Evolutionary conservation across 345 rosid genomes (phyloP), one percentile per base, ranked within the genome.

Genomic region (Leavenworthia alabamica): DNA sequence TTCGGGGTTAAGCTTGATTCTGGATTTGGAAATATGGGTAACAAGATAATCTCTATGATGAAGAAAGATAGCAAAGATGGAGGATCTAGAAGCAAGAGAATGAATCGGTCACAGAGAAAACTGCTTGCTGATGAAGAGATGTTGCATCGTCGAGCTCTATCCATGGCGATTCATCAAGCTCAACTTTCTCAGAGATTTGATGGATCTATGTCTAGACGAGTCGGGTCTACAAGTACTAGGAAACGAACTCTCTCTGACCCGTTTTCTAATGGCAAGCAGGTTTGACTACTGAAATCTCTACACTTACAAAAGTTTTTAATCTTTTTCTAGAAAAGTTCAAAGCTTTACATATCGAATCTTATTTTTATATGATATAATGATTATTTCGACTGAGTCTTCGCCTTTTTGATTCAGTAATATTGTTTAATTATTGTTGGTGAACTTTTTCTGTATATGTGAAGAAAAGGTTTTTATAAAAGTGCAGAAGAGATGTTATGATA

Each of bases 131-230:
- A 93, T 28, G 99, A 93, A 73, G 98, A 92, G 83, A 51, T 83
- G 32, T 62, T 92, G 75, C 98, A 92, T 68, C 83, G 88, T 17
- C 93, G 90, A 80, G 96, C 95, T 77, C 59, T 93, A 6, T 93
- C 99, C 19, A 85, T 89, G 99, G 99, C 88, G 27, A 77, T 86
- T 66, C 94, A 89, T 16, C 98, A 92, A 73, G 86, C 84, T 58
- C 89, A 81, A 41, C 71, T 83, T 72, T 93, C 99, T 58, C 99
- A 85, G 80, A 77, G 99, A 76, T 86, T 86, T 32, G 97, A 93
- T 4, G 97, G 99, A 78, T 93, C 99, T 82, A 89, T 93, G 90
- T 93, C 99, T 11, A 78, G 97, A 60, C 80, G 97, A 61, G 79
- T 82, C 62, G 86, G 95, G 70, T 83, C 91, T 54, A 84, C 96